Evolutionary conservation across 805 yeast species (phyloP).

Genomic region (Blastobotrys robertii): DNA sequence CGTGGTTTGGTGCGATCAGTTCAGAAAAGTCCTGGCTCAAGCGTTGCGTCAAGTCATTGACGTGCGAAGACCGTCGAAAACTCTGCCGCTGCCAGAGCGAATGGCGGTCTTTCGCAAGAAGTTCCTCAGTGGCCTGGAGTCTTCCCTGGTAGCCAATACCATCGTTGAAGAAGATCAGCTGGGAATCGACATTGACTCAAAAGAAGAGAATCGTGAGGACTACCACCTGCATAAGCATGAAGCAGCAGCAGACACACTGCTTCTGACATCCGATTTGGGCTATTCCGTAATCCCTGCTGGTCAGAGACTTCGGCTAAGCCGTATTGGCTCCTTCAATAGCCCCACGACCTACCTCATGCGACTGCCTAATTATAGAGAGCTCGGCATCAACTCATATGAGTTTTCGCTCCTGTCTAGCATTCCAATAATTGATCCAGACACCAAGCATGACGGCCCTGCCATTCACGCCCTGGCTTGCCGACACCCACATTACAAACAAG

Average conservation of each 20-base stretch:
- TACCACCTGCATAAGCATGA: not conserved
- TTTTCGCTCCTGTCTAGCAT: too few relatives aligned
- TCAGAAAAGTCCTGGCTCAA: conserved; percentile 50
- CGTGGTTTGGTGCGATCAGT: conserved; percentile 88
- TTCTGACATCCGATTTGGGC: conserved; percentile 10
- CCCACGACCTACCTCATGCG: conserved; percentile 2
- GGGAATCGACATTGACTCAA: too few relatives aligned
- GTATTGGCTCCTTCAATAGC: conserved; percentile 2
- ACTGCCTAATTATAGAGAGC: conserved; percentile 1
- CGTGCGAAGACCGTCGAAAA: conserved; percentile 36
- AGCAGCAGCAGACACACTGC: conserved; percentile 16
- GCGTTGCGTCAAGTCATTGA: conserved; percentile 38
- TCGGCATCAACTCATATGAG: too few relatives aligned
- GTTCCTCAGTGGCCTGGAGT: conserved; percentile 50
- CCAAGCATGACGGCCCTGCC: too few relatives aligned
- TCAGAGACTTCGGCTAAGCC: conserved; percentile 1
- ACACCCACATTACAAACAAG: conserved; percentile 7
- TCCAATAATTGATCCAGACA: too few relatives aligned
- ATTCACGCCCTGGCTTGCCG: conserved; percentile 6
- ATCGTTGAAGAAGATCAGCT: too few relatives aligned
- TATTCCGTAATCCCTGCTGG: conserved; percentile 7
- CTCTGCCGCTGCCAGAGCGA: conserved; percentile 44
- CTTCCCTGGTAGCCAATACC: conserved; percentile 30
- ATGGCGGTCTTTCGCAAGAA: conserved; percentile 46
- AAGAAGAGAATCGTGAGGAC: not conserved